Percentiles rank a stretch among this genome's conserved stretches.
These are phyloP conservation scores for Recurvomyces mirabilis DNA, from an alignment of 495 filamentous ascomycete species.

Conservation along the genomic window DNA sequence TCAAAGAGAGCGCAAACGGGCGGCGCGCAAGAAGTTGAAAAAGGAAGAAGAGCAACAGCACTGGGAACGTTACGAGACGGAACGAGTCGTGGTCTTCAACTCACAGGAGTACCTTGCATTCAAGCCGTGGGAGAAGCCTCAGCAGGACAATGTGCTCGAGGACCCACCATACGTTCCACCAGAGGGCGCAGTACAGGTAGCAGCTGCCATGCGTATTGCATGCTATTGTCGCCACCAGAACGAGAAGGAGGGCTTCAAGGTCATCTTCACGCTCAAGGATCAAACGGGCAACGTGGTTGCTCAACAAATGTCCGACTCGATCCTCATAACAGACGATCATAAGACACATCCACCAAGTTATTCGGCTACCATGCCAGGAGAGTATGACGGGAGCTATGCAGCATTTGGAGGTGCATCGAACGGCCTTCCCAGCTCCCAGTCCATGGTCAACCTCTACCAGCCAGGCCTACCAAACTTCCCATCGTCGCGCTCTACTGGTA, in stretches of 20 bases:
- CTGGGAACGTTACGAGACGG: conserved; percentile 65
- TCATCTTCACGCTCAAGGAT: conserved; percentile 90
- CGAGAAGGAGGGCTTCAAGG: conserved; percentile 84
- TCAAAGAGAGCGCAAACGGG: conserved; percentile 73
- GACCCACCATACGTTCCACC: conserved; percentile 31
- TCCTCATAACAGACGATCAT: conserved; percentile 95
- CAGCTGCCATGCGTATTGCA: conserved; percentile 87
- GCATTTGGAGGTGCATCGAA: neutral
- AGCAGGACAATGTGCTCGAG: conserved; percentile 13
- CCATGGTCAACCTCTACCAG: conserved; percentile 12
- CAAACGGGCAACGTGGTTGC: conserved; percentile 59
- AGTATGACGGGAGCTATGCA: neutral
- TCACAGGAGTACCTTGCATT: conserved; percentile 83
- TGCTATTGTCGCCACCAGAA: conserved; percentile 92
- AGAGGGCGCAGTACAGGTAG: conserved; percentile 56
- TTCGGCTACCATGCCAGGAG: conserved; percentile 1
- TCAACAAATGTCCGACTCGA: conserved; percentile 73
- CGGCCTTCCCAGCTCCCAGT: conserved; percentile 14
- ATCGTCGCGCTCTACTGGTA: conserved; percentile 15
- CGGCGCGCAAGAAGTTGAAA: conserved; percentile 77
- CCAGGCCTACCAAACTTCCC: conserved; percentile 12
- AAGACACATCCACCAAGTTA: conserved; percentile 51
- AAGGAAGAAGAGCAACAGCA: conserved; percentile 73
- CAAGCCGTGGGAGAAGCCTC: conserved; percentile 41
- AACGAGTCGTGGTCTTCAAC: conserved; percentile 86